Percentiles rank a stretch among this genome's conserved stretches.
Conservation (phyloP, 768 basidiomycete genomes). For the Leccinum incarnatum region DNA sequence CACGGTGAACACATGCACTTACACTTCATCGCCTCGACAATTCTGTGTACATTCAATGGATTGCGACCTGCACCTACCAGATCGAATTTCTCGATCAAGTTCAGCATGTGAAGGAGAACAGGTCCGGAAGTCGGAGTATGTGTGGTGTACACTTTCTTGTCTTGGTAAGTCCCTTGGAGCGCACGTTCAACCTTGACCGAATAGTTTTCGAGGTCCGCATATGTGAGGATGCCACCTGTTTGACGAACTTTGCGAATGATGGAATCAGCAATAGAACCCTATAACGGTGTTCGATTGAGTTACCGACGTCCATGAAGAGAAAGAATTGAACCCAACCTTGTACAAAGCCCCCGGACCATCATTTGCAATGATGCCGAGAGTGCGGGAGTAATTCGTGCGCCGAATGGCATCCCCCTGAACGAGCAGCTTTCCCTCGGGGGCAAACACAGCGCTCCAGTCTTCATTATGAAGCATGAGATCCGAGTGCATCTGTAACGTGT, state of each 20-base stretch:
- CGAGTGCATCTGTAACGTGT: slow-evolving; percentile 37
- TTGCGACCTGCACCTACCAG: slow-evolving; percentile 48
- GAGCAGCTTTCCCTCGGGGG: slow-evolving; percentile 68
- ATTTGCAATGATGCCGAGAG: slow-evolving; percentile 68
- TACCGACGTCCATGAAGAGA: slow-evolving; percentile 6
- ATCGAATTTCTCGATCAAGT: slow-evolving; percentile 77
- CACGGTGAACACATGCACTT: slow-evolving; percentile 29
- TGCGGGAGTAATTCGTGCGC: slow-evolving; percentile 73
- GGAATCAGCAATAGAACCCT: slow-evolving; percentile 82
- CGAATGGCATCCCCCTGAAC: slow-evolving; percentile 72
- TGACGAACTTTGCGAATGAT: slow-evolving; percentile 66
- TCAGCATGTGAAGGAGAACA: slow-evolving; percentile 91
- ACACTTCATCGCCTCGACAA: slow-evolving; percentile 87
- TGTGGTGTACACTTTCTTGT: slow-evolving; percentile 78
- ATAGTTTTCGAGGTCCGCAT: slow-evolving; percentile 73
- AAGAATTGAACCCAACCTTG: slow-evolving; percentile 41
- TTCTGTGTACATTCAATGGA: slow-evolving; percentile 70
- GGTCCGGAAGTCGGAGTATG: slow-evolving; percentile 86
- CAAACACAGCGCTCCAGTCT: slow-evolving; percentile 83
- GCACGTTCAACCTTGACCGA: slow-evolving; percentile 67
- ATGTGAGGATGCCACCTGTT: slow-evolving; percentile 78
- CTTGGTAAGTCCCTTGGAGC: slow-evolving; percentile 72
- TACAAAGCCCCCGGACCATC: slow-evolving; percentile 85
- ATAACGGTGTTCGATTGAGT: slow-evolving; percentile 14
- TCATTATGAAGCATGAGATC: slow-evolving; percentile 62